Evolutionary conservation across 2,329 filamentous ascomycete species (phyloP), one percentile per base, ranked within the genome.

Genomic region (Penicillium sp.): DNA sequence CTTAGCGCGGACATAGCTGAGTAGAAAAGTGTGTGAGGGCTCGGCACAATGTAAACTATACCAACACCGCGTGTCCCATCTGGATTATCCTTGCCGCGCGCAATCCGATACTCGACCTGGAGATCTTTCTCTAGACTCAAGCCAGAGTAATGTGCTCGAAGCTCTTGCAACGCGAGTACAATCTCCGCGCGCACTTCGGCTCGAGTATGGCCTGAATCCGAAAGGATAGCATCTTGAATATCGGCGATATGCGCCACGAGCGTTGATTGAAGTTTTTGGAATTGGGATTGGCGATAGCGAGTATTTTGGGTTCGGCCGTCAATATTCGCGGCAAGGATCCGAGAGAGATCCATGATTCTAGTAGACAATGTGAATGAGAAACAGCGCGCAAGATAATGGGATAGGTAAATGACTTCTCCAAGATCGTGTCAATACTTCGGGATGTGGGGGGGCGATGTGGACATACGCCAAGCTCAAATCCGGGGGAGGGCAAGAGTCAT

Each of bases 1-100:
- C 72, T 73, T 38, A 83, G 47, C 0, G 79, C 74, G 3, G 67
- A 69, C 16, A 81, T 58, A 1, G 75, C 60, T 0, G 76, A 79
- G 56, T 77, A 82, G 54, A 83, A 77, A 8, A 78, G 66, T 0
- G 76, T 82, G 63, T 83, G 77, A 6, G 55, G 67, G 9, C 71
- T 68, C 1, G 81, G 79, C 45, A 79, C 74, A 46, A 84, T 78
- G 42, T 79, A 79, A 1, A 78, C 66, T 36, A 71, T 67, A 0
- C 68, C 68, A 2, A 52, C 51, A 1, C 62, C 61, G 3, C 51
- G 46, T 36, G 24, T 40, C 8, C 42, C 54, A 44, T 55, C 56
- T 0, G 29, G 9, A 27, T 56, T 67, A 32, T 68, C 61, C 16
- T 58, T 60, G 3, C 62, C 63, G 27, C 61, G 38, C 10, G 59